Base-by-base conservation (phyloP, 805 yeast species). In the Nakazawaea wyomingensis region DNA sequence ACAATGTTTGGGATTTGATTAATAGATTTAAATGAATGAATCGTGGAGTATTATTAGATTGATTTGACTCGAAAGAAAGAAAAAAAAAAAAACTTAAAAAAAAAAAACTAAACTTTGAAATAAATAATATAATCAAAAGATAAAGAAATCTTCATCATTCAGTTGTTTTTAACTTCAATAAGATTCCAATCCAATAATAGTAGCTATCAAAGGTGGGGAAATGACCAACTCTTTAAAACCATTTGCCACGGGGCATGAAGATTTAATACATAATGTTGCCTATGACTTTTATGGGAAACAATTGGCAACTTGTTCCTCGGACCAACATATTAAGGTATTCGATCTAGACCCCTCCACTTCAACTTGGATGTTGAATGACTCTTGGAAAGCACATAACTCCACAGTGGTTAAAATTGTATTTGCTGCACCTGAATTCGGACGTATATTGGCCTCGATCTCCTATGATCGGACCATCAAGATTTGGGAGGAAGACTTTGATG, bases 311-410 rank as follows among this genome's bases (percentile, higher is more conserved):
- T 90, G 95, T 47, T 87, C 96, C 4, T 86, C 95, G 0, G 99
- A 93, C 63, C 96, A 90, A 55, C 95, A 87, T 55, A 76, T 93
- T 48, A 87, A 88, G 55, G 90, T 93, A 26, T 93, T 89, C 59
- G 91, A 86, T 57, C 66, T 84, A 27, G 85, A 82, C 52, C 62
- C 79, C 13, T 65, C 72, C 21, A 72, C 82, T 1, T 76, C 74
- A n/a, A 72, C 79, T 16, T 93, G 98, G 98, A 76, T 76, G 16
- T 64, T 86, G 44, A 81, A 82, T 54, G 97, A 91, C 61, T 80
- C 85, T 37, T 93, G 96, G 95, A 85, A 85, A 51, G 98, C 98
- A 0, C 99, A 93, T 58, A 96, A 93, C 54, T 80, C 95, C 6
- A 77, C 89, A 45, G 77, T 93, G 20, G 85, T 88, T 17, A 78